Conservation (phyloP, 2,329 filamentous ascomycete genomes). For the Aspergillus eucalypticola region DNA sequence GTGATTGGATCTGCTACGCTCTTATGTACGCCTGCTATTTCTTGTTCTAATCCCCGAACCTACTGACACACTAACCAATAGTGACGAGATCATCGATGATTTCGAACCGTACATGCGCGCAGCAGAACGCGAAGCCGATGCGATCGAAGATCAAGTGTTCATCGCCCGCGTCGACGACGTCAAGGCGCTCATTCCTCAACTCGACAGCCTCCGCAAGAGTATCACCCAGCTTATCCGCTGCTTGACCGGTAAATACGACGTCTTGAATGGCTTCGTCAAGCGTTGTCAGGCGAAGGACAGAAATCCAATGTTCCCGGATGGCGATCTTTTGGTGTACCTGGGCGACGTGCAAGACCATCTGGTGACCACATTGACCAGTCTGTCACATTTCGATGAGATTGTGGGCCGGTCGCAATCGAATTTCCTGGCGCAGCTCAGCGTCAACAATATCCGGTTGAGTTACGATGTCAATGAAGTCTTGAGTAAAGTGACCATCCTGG, state of each 20-base stretch:
- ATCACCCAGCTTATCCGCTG: constrained; percentile 88
- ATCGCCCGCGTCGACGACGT: constrained; percentile 87
- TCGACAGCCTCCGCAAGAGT: constrained; percentile 86
- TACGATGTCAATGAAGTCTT: constrained; percentile 82
- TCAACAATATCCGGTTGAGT: constrained; percentile 84
- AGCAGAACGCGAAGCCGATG: constrained; percentile 81
- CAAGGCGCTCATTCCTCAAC: constrained; percentile 76
- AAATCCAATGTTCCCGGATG: constrained; percentile 86
- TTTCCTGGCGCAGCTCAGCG: constrained; percentile 88
- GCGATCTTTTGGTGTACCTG: constrained; percentile 92
- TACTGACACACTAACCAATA: constrained; percentile 30
- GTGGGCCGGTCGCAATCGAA: constrained; percentile 88
- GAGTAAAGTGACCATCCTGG: constrained; percentile 90
- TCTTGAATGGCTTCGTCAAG: constrained; percentile 94
- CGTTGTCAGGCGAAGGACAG: constrained; percentile 81
- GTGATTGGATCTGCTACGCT: constrained; percentile 98
- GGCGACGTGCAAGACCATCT: constrained; percentile 98
- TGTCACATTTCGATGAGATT: constrained; percentile 95
- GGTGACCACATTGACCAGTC: constrained; percentile 93
- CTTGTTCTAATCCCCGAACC: neutral
- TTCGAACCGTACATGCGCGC: constrained; percentile 85
- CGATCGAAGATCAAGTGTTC: constrained; percentile 93
- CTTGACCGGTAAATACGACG: constrained; percentile 90
- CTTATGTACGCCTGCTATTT: constrained; percentile 67
- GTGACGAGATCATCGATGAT: constrained; percentile 93